Percentiles rank a stretch among this genome's conserved stretches.
Evolutionary conservation across 2,329 filamentous ascomycete species (phyloP).

Genomic region (Elsinoe fawcettii): DNA sequence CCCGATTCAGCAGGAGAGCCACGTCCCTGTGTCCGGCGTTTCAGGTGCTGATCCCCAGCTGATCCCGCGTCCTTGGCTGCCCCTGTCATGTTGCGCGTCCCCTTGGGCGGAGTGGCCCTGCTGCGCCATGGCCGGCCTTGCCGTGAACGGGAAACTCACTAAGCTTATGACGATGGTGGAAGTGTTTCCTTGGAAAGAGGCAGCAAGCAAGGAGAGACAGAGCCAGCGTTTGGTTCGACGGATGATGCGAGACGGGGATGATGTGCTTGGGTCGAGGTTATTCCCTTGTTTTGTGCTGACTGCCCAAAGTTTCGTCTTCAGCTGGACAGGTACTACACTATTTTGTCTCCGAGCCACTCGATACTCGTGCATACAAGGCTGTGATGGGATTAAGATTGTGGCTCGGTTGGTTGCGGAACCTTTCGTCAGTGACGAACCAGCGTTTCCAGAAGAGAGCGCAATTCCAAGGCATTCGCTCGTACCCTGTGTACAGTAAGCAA

Average conservation of each 20-base stretch:
- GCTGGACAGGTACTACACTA: neutral
- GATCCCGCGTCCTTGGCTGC: neutral
- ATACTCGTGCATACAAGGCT: neutral
- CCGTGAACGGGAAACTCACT: neutral
- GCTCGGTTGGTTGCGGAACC: neutral
- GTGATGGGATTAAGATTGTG: neutral
- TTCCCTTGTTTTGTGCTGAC: neutral
- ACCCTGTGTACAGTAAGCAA: neutral
- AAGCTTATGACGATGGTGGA: neutral
- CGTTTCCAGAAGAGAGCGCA: neutral
- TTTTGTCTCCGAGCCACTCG: neutral
- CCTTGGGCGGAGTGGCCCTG: slow-evolving; percentile 1
- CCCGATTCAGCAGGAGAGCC: slow-evolving; percentile 9
- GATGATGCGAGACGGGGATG: slow-evolving; percentile 7
- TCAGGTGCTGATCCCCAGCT: neutral
- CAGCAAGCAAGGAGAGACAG: neutral
- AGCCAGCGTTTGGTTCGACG: neutral
- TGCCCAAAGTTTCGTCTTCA: neutral
- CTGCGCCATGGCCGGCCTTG: slow-evolving; percentile 10
- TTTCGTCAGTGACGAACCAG: neutral
- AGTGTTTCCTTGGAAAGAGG: neutral
- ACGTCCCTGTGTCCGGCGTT: slow-evolving; percentile 4
- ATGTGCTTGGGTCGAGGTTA: neutral
- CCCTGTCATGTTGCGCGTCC: slow-evolving; percentile 4
- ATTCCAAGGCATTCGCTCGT: neutral